Evolutionary conservation across 202 grass and related monocot species (phyloP), one percentile per base, ranked within the genome.

Genomic region (Carex arenaria): DNA sequence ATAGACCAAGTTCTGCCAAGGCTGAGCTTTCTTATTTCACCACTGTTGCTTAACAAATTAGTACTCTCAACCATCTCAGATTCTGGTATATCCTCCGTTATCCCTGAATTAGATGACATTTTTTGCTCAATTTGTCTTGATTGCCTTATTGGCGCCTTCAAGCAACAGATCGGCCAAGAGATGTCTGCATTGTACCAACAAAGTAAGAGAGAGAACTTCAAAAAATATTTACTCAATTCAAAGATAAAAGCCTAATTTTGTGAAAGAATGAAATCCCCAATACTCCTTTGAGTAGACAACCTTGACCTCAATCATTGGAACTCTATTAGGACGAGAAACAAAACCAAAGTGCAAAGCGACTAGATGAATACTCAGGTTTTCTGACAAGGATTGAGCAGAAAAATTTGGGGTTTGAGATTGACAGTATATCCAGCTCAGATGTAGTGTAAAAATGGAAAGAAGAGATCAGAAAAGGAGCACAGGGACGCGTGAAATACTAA

Each of bases 1-100:
- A 82, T 82, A 54, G 80, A 82, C 80, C 80, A 82, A 34, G 80
- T 82, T 67, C 80, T 65, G 20, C 80, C 80, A 40, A 82, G 80
- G 31, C 13, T 69, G 19, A 82, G 80, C 30, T 82, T 82, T 69
- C 80, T 82, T 49, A 82, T 69, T 34, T 82, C 80, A 20, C 80
- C 80, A 53, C 80, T 82, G 49, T 19, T 82, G 5, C 23, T 15
- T 2, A 67, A 43, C 47, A 67, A 32, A 54, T 69, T 82, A 7
- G 80, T 70, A 53, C 4, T 70, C 80, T 82, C 80, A 7, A 67
- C 62, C 43, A 54, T 36, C 51, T 82, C 80, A 31, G 80, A 67
- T 69, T 82, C 80, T 19, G 80, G 80, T 31, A 82, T 82, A 82
- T 82, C 80, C 30, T 82, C 80, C 3, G 80, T 82, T 56, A 69